Base-by-base conservation (phyloP, 2,329 filamentous ascomycete species). In the Cladorrhinum sp. region DNA sequence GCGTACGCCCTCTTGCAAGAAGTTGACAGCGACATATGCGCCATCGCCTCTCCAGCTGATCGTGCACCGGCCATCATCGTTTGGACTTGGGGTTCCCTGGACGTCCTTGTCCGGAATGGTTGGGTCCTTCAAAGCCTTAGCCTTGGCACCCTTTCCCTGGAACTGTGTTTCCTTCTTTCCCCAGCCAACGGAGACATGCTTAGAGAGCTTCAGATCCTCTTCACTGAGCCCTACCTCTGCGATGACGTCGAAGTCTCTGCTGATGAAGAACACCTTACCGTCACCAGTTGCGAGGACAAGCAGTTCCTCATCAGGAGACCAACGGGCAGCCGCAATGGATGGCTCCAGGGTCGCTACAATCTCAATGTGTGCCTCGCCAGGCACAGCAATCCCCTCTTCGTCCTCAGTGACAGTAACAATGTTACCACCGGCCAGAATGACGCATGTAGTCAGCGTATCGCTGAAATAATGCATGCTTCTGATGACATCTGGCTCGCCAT, bases 81-180 rank as follows among this genome's bases (percentile, higher is more conserved):
- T 78, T 7, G 80, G 69, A 70, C 91, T 96, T 16, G 93, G 77
- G 7, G 85, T 77, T 45, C 95, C 95, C 71, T 93, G 85, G 69
- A 98, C 95, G 18, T 97, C 84, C 71, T 88, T 91, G 73, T 98
- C 93, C 0, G 95, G 95, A 66, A 99, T 91, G 9, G 95, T 99
- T 16, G 95, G 95, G 74, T 99, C 95, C 57, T 91, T 85, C 65
- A 98, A 79, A 20, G 92, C 92, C 76, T 86, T 86, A 57, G 92
- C 93, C 77, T 86, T 87, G 60, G 93, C 93, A 64, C 93, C 86
- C 69, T 91, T 92, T 55, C 95, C 95, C 71, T 97, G 91, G 74
- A 99, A 99, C 73, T 99, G 95, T 0, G 95, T 99, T 76, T 99
- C 95, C 72, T 90, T 92, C 79, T 98, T 98, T 62, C 95, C 95